Base-by-base conservation (phyloP, 345 rosid genomes). In the Citrus mangshanensis region DNA sequence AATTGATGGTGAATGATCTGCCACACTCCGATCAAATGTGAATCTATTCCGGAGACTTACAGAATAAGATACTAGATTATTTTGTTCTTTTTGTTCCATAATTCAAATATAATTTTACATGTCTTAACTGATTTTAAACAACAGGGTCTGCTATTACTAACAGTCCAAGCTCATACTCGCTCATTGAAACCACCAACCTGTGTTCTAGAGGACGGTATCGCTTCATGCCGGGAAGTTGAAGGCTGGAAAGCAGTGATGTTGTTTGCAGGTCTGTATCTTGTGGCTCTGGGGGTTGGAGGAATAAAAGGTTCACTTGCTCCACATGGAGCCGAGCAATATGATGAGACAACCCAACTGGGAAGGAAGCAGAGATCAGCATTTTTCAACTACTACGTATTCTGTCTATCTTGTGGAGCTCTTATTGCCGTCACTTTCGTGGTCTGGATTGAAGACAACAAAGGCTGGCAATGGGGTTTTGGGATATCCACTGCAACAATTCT, bases 271-370 rank as follows among this genome's bases (percentile, higher is more conserved):
- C 90, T 95, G 13, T 95, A 92, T 82, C 83, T 93, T 78, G 95
- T 90, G 59, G 98, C 98, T 28, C 88, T 93, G 10, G 97, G 98
- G 66, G 98, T 92, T 32, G 98, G 98, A 67, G 98, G 98, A 55
- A 92, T 93, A 78, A 95, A 93, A 86, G 98, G 98, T 35, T 93
- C 98, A 28, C 92, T 95, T 75, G 93, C 93, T 8, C 88, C 93
- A n/a, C 97, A 93, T 30, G 98, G 98, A 40, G 97, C 98, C 0
- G 98, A 93, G 85, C 98, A 95, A 77, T 92, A 93, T 68, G 98
- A 93, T 78, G 97, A 93, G 80, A 87, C 78, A 68, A 90, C 91
- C 24, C 77, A 83, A 25, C 87, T 61, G 75, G 97, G 97, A 81
- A 88, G 98, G 88, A 89, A 86, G 87, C 94, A 92, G 81, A 84